A percentile compares a stretch with the other conserved stretches of the same genome.
Evolutionary conservation across 2,329 filamentous ascomycete genomes (phyloP).

Genomic region (Pestalotiopsis sp.): DNA sequence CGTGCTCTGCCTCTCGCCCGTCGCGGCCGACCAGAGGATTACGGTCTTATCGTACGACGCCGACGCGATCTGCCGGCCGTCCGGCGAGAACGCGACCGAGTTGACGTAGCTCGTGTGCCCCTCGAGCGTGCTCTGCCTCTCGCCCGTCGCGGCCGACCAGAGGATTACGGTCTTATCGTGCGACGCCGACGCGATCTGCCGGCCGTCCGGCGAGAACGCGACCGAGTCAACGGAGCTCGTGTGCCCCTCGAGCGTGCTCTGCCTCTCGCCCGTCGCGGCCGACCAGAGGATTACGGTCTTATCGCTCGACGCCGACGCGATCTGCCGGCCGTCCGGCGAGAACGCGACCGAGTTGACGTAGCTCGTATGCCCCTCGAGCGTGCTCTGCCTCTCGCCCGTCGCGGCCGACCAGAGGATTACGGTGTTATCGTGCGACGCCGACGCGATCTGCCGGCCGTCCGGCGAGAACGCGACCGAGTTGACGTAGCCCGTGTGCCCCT

Average conservation of each 20-base stretch:
- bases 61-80: conserved; percentile 15
- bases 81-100: conserved; percentile 18
- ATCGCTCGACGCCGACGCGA: conserved; percentile 14
- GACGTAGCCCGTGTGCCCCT: conserved; percentile 6
- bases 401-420: conserved; percentile 19
- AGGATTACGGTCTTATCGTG: conserved; percentile 19
- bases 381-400: conserved; percentile 14
- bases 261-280: neutral
- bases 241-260: conserved; percentile 22
- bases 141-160: conserved; percentile 9
- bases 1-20: conserved; percentile 15
- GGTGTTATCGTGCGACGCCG: conserved; percentile 9
- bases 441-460: conserved; percentile 15
- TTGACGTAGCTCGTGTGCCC: conserved; percentile 1
- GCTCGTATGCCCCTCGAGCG: conserved; percentile 19
- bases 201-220: conserved; percentile 18
- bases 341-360: conserved; percentile 10
- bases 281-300: conserved; percentile 20
- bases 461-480: conserved; percentile 17
- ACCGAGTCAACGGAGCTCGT: neutral
- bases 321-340: conserved; percentile 15
- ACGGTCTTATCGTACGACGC: conserved; percentile 10
- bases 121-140: conserved; percentile 19
- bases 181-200: conserved; percentile 13
- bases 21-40: conserved; percentile 19